Evolutionary conservation across 140 eudicot genomes (phyloP).

Genomic region (Oenanthe javanica): DNA sequence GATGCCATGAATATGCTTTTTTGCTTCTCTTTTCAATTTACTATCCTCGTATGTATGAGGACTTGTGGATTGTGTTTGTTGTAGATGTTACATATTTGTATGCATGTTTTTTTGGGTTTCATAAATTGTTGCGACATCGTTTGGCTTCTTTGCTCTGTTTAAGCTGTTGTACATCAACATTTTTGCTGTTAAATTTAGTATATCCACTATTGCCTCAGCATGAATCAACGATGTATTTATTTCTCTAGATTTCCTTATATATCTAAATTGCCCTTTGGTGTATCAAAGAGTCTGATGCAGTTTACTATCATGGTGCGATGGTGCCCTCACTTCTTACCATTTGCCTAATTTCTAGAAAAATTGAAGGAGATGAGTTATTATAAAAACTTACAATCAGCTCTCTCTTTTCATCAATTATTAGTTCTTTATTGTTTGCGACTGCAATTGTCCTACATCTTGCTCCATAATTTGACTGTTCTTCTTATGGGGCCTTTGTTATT

Average conservation of each 20-base stretch:
- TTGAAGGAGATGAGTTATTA: background rate
- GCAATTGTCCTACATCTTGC: background rate
- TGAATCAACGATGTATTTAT: background rate
- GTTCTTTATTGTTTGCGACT: background rate
- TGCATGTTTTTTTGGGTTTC: background rate
- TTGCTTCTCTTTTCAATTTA: background rate
- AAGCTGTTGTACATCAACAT: background rate
- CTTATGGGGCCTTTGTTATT: background rate
- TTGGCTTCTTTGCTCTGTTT: background rate
- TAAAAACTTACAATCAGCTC: background rate
- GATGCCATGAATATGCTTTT: background rate
- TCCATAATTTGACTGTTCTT: background rate
- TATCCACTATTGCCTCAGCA: background rate
- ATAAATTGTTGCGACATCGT: background rate
- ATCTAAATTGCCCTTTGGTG: background rate
- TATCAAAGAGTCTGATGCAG: background rate
- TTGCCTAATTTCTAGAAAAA: background rate
- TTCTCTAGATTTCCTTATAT: background rate
- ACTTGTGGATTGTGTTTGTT: background rate
- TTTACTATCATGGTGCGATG: background rate
- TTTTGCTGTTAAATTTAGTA: background rate
- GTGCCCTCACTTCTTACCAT: background rate
- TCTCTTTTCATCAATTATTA: constrained; percentile 5
- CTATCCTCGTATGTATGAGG: background rate
- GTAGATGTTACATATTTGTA: background rate